These are phyloP conservation scores for Fusarium humuli DNA, from an alignment of 2,329 filamentous ascomycete genomes.

Conservation along the genomic window DNA sequence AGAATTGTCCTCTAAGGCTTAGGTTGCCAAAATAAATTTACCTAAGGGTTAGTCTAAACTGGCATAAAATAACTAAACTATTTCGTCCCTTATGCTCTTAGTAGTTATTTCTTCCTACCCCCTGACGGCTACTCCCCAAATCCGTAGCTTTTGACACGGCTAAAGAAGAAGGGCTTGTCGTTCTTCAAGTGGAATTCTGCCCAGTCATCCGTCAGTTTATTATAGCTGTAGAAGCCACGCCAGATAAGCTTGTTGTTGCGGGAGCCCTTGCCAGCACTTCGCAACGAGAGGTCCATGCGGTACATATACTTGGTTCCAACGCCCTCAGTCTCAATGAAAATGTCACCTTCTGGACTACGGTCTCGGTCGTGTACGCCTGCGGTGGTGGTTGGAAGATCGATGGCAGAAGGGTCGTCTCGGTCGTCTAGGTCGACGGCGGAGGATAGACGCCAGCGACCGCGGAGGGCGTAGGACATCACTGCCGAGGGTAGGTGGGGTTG, in stretches of 20 bases:
- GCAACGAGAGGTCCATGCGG: constrained; percentile 80
- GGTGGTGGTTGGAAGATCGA: constrained; percentile 9
- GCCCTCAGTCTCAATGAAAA: constrained; percentile 90
- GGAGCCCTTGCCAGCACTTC: constrained; percentile 70
- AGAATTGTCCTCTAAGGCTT: no score
- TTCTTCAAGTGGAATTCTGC: constrained; percentile 78
- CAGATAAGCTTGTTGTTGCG: constrained; percentile 90
- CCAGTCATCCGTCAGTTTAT: constrained; percentile 90
- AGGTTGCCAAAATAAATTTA: no score
- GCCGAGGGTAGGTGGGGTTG: constrained; percentile 53
- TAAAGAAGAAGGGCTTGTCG: constrained; percentile 75
- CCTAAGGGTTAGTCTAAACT: no score
- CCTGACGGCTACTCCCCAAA: no score
- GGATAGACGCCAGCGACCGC: constrained; percentile 65
- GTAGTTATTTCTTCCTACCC: no score
- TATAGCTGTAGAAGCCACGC: constrained; percentile 93
- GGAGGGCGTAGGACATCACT: constrained; percentile 76
- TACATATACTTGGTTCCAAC: constrained; percentile 83
- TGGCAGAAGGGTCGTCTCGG: constrained; percentile 40
- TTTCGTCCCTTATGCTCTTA: no score
- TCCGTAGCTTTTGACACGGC: constrained; percentile 68
- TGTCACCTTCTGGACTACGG: constrained; percentile 67
- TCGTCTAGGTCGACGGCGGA: constrained; percentile 51
- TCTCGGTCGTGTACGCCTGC: constrained; percentile 35
- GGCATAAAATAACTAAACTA: no score